phyloP scores from a whole-genome alignment of 2,329 filamentous ascomycete genomes.

The Bipolaris zeicola region DNA sequence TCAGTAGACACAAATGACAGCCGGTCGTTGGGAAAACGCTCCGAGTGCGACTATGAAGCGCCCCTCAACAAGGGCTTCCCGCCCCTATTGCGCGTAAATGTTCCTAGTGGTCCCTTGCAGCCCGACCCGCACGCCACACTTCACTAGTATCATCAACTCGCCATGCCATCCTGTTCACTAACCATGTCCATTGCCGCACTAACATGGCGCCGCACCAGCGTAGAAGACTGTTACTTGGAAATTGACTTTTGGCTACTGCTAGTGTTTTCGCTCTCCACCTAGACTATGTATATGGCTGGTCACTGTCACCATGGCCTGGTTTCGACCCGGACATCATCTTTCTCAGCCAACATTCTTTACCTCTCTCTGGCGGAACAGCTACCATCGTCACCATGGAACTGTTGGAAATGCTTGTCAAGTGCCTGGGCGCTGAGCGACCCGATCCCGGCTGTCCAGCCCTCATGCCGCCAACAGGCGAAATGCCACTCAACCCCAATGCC shows the following conservation, averaged over 20 bases:
- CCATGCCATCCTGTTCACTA: background rate
- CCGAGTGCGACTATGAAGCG: background rate
- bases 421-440: background rate
- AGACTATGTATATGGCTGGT: background rate
- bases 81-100: background rate
- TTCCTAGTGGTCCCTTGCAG: background rate
- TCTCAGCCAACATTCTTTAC: background rate
- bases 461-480: conserved; percentile 12
- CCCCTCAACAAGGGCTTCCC: background rate
- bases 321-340: background rate
- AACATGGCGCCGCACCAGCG: background rate
- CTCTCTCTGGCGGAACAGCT: background rate
- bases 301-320: background rate
- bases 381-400: conserved; percentile 2
- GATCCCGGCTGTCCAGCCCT: conserved; percentile 14
- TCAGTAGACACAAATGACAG: background rate
- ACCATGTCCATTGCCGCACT: background rate
- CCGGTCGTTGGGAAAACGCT: background rate
- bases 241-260: background rate
- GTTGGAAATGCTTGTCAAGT: background rate
- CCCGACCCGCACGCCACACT: background rate
- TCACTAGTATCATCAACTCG: background rate
- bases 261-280: background rate
- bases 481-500: conserved; percentile 15
- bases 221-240: background rate